A percentile compares a stretch with the other conserved stretches of the same genome.
phyloP scores from a whole-genome alignment of 176 grass and related monocot species.

The Juncus effusus region DNA sequence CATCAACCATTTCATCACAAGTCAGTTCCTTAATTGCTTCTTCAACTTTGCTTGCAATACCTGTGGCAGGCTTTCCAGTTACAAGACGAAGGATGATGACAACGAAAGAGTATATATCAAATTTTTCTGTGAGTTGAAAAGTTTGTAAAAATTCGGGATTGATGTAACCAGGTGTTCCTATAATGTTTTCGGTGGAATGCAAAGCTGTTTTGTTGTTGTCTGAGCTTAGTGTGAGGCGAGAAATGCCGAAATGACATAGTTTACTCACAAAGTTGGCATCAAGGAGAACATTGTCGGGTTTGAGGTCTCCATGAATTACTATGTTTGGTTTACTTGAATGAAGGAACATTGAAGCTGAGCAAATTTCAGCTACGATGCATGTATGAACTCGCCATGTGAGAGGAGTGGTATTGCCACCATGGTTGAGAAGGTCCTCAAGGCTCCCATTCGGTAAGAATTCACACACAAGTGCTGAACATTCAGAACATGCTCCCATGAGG shows the following conservation, averaged over 20 bases:
- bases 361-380: conserved; percentile 57
- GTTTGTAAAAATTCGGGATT: conserved; percentile 69
- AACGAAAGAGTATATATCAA: conserved; percentile 80
- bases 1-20: conserved; percentile 35
- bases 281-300: too few relatives aligned
- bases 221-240: conserved; percentile 39
- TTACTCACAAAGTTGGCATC: too few relatives aligned
- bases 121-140: conserved; percentile 42
- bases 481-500: conserved; percentile 60
- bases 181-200: conserved; percentile 31
- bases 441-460: conserved; percentile 77
- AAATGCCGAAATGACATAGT: conserved; percentile 48
- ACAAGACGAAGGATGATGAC: conserved; percentile 59
- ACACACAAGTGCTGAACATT: conserved; percentile 53
- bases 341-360: conserved; percentile 69
- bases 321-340: conserved; percentile 50
- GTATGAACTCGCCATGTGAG: too few relatives aligned
- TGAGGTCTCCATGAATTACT: too few relatives aligned
- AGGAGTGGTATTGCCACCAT: conserved; percentile 29
- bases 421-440: conserved; percentile 51
- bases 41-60: conserved; percentile 50
- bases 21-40: conserved; percentile 45
- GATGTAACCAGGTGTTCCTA: conserved; percentile 54
- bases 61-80: conserved; percentile 54
- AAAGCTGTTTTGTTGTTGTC: conserved; percentile 38